Conservation (phyloP, 225 moss, liverwort and hornwort species). For the Pseudoscleropodium purum region DNA sequence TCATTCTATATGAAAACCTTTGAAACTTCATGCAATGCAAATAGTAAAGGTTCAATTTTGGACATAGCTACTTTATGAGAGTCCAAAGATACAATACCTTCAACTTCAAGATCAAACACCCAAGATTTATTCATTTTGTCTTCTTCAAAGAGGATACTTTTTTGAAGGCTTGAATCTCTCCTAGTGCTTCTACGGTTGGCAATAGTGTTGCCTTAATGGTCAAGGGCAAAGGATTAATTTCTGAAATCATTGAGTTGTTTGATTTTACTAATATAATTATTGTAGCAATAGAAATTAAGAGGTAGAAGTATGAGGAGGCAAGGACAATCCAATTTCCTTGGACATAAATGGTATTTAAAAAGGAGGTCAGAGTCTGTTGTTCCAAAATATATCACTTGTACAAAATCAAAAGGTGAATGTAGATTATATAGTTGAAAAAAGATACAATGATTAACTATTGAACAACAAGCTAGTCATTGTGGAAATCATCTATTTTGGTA, state of each 20-base stretch:
- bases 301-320: fast-evolving
- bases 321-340: neutral
- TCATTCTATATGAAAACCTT: neutral
- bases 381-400: neutral
- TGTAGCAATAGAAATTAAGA: fast-evolving
- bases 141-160: fast-evolving
- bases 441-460: neutral
- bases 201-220: fast-evolving
- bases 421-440: fast-evolving
- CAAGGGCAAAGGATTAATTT: neutral
- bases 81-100: fast-evolving
- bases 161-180: neutral
- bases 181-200: fast-evolving
- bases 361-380: neutral
- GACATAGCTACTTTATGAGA: fast-evolving
- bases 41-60: neutral
- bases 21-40: neutral
- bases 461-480: no score
- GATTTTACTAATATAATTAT: fast-evolving
- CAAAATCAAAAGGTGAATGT: neutral
- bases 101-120: neutral
- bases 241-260: fast-evolving
- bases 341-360: neutral
- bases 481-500: no score
- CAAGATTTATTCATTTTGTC: neutral